phyloP scores from a whole-genome alignment of 2,329 filamentous ascomycete genomes.

The Chaetomium globosum region DNA sequence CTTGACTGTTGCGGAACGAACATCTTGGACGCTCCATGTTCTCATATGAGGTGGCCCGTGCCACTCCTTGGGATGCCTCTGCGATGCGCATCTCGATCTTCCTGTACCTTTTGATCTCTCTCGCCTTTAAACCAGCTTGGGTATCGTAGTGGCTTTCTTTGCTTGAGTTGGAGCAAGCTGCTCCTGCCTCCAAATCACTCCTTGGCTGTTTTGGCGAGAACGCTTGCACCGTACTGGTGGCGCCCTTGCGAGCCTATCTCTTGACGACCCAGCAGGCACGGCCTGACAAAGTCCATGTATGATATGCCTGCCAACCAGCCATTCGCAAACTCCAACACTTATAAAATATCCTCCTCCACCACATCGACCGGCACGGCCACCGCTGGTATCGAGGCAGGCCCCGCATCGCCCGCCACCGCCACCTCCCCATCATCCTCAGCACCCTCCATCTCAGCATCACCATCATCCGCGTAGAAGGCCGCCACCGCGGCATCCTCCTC shows the following conservation, averaged over 20 bases:
- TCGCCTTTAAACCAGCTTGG: not conserved
- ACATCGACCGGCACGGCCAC: conserved; percentile 3
- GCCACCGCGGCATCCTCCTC: conserved; percentile 34
- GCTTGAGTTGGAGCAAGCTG: not conserved
- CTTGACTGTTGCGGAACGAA: not conserved
- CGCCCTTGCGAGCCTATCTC: not conserved
- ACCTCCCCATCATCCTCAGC: conserved; percentile 22
- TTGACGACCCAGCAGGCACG: not conserved
- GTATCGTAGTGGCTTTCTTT: not conserved
- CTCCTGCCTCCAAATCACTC: not conserved
- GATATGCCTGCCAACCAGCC: not conserved
- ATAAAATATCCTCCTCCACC: conserved; percentile 32
- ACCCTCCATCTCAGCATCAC: conserved; percentile 45
- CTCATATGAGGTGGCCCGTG: not conserved
- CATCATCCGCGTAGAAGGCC: conserved; percentile 35
- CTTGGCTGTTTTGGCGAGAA: not conserved
- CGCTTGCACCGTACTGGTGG: not conserved
- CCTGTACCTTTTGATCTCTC: not conserved
- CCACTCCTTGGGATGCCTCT: not conserved
- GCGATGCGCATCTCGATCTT: not conserved
- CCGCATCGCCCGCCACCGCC: not conserved
- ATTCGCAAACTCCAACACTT: not conserved
- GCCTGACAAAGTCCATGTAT: not conserved
- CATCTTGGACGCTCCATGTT: not conserved
- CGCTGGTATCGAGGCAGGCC: not conserved